Percentiles rank a stretch among this genome's conserved stretches.
phyloP scores from a whole-genome alignment of 257 asterid genomes.

The Gentiana macrophylla region DNA sequence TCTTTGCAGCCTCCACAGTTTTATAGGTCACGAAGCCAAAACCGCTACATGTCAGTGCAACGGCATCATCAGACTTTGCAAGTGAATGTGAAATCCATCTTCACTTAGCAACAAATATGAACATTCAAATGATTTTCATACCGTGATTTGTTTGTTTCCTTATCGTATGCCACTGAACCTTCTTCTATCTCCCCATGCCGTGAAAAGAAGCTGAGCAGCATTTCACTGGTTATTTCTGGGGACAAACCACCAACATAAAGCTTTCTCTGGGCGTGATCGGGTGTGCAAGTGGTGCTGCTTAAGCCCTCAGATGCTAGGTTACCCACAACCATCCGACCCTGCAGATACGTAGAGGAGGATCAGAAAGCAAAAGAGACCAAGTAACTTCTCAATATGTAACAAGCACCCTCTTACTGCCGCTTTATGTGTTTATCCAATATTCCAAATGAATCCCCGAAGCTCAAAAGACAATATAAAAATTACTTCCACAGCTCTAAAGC shows the following conservation, averaged over 20 bases:
- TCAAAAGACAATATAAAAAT: too few species aligned
- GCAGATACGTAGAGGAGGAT: background rate
- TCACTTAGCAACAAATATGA: constrained; percentile 7
- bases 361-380: too few species aligned
- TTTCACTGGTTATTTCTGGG: constrained; percentile 71
- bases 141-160: constrained; percentile 77
- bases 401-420: too few species aligned
- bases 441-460: too few species aligned
- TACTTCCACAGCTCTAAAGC: too few species aligned
- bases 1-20: constrained; percentile 69
- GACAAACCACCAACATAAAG: constrained; percentile 72
- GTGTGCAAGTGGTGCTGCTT: constrained; percentile 38
- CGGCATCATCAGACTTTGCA: constrained; percentile 16
- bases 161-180: constrained; percentile 88
- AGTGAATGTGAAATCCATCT: background rate
- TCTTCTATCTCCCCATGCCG: constrained; percentile 80
- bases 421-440: too few species aligned
- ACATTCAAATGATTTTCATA: constrained; percentile 14
- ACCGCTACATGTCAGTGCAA: constrained; percentile 37
- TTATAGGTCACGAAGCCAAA: constrained; percentile 76
- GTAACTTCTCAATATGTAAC: too few species aligned
- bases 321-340: constrained; percentile 93
- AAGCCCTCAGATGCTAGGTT: constrained; percentile 60
- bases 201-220: constrained; percentile 48
- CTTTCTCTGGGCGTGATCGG: constrained; percentile 76